phyloP scores from a whole-genome alignment of 2,329 filamentous ascomycete species.

The Sarocladium kiliense region DNA sequence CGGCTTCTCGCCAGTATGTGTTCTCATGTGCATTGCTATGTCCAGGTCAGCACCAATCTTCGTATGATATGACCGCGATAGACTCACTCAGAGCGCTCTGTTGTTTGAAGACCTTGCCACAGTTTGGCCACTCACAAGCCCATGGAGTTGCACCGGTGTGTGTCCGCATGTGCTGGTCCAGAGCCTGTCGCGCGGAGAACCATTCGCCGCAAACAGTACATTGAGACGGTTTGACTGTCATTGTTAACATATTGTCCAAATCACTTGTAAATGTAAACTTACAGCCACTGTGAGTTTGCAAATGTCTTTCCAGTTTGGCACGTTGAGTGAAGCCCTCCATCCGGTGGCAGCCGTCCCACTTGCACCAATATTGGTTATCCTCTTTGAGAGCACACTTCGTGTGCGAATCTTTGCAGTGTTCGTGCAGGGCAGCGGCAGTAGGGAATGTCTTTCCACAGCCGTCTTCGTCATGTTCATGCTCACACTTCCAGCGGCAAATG shows the following conservation, averaged over 20 bases:
- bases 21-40: conserved; percentile 58
- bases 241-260: conserved; percentile 2
- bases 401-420: conserved; percentile 48
- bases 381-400: conserved; percentile 37
- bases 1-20: conserved; percentile 61
- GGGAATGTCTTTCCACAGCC: conserved; percentile 32
- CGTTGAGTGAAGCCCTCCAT: conserved; percentile 51
- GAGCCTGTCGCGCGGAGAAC: conserved; percentile 63
- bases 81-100: conserved; percentile 60
- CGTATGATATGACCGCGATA: neutral
- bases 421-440: conserved; percentile 45
- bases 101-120: conserved; percentile 57
- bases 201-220: conserved; percentile 50
- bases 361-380: conserved; percentile 35
- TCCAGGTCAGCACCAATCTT: neutral
- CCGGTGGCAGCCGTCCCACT: conserved; percentile 52
- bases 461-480: conserved; percentile 14
- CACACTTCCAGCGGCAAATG: conserved; percentile 26
- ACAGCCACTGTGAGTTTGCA: conserved; percentile 62
- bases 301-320: conserved; percentile 60
- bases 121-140: conserved; percentile 45
- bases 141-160: conserved; percentile 63
- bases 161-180: conserved; percentile 61
- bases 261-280: conserved; percentile 24
- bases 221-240: conserved; percentile 52